These are phyloP conservation scores for Ambrosiella cleistominuta DNA, from an alignment of 2,329 filamentous ascomycete genomes.

Conservation along the genomic window DNA sequence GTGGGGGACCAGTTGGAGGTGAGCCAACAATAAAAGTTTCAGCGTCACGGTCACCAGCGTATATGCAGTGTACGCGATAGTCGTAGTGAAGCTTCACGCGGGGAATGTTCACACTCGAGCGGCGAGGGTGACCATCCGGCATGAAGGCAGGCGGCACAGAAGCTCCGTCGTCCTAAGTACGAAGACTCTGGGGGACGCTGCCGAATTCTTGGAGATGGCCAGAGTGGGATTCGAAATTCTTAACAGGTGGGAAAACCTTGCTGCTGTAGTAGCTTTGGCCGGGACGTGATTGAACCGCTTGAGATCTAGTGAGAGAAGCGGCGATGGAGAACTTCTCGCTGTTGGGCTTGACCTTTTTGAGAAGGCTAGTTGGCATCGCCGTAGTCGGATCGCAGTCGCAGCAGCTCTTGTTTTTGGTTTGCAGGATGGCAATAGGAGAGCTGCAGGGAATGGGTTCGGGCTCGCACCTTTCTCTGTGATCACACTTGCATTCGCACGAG, in stretches of 20 bases:
- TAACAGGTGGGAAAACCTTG: background rate
- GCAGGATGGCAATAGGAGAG: background rate
- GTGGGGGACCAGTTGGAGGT: slow-evolving; percentile 2
- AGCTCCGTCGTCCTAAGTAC: background rate
- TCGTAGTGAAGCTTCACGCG: slow-evolving; percentile 8
- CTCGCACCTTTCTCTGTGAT: background rate
- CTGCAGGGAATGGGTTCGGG: background rate
- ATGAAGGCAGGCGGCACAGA: background rate
- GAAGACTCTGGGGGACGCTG: background rate
- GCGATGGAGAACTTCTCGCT: background rate
- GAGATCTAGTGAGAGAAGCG: background rate
- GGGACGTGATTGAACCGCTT: background rate
- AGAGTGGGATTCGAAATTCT: background rate
- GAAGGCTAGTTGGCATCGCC: background rate
- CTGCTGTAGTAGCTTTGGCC: background rate
- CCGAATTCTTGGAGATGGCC: background rate
- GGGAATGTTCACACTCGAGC: background rate
- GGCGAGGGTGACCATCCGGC: background rate
- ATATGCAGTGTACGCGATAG: slow-evolving; percentile 7
- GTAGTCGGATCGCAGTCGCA: background rate
- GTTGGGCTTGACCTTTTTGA: background rate
- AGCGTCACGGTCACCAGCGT: slow-evolving; percentile 10
- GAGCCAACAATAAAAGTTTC: slow-evolving; percentile 10
- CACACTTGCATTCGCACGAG: background rate
- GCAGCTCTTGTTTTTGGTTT: background rate